Conservation (phyloP, 2,329 filamentous ascomycete genomes). For the Trichoderma aggressivum region DNA sequence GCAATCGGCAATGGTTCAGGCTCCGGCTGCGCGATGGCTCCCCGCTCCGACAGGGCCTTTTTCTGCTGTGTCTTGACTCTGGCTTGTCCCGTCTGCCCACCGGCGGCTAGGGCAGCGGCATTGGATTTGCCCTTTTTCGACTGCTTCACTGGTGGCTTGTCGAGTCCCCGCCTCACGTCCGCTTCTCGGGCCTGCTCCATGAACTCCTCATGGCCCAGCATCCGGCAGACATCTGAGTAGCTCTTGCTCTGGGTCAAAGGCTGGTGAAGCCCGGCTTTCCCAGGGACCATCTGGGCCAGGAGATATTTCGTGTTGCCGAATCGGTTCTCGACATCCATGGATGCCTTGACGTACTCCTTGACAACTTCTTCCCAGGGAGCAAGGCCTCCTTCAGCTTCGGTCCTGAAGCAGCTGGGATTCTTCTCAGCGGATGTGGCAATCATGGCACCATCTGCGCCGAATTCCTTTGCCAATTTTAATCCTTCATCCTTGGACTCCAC, state of each 20-base stretch:
- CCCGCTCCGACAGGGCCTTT: constrained; percentile 37
- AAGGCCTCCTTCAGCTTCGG: constrained; percentile 64
- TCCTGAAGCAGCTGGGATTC: constrained; percentile 84
- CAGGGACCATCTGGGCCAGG: constrained; percentile 79
- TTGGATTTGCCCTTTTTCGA: constrained; percentile 33
- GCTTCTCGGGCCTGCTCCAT: constrained; percentile 60
- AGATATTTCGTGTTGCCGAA: constrained; percentile 93
- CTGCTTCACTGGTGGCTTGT: constrained; percentile 41
- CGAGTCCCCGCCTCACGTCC: constrained; percentile 62
- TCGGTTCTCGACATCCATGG: constrained; percentile 77
- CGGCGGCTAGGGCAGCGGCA: constrained; percentile 46
- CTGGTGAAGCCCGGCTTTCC: constrained; percentile 64
- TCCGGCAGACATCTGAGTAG: constrained; percentile 66
- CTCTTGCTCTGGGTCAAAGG: constrained; percentile 63
- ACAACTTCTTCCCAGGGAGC: constrained; percentile 75
- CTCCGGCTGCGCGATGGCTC: constrained; percentile 23
- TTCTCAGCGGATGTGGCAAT: constrained; percentile 90
- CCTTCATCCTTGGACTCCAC: constrained; percentile 74
- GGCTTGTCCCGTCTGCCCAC: constrained; percentile 43
- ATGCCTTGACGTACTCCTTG: constrained; percentile 67
- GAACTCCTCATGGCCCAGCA: constrained; percentile 62
- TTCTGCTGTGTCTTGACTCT: constrained; percentile 34
- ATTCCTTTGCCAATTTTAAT: constrained; percentile 68
- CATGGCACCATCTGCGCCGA: constrained; percentile 91
- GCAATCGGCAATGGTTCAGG: constrained; percentile 27